phyloP scores from a whole-genome alignment of 73 alveolate genomes.

The Effrenium voratum region DNA sequence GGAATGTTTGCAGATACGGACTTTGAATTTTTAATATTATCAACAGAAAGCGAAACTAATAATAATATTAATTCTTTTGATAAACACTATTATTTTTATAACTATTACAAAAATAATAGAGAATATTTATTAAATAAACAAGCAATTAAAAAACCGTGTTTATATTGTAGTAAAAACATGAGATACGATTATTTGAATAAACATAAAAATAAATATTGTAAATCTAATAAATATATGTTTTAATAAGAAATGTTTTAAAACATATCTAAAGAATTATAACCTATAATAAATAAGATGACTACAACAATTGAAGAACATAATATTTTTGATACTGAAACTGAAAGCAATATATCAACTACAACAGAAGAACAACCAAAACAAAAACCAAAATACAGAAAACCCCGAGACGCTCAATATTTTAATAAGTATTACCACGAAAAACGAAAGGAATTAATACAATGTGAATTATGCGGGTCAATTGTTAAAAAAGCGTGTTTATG shows the following conservation, averaged over 20 bases:
- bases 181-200: neutral
- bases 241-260: too few species aligned
- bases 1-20: neutral
- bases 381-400: neutral
- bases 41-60: neutral
- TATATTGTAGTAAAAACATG: neutral
- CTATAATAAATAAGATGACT: neutral
- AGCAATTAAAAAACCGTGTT: slow-evolving; percentile 1
- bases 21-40: neutral
- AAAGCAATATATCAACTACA: neutral
- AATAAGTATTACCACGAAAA: neutral
- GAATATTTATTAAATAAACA: neutral
- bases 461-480: neutral
- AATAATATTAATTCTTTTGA: neutral
- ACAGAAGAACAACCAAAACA: neutral
- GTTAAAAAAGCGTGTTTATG: neutral
- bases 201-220: neutral
- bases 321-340: neutral
- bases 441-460: neutral
- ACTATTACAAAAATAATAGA: neutral
- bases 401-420: neutral
- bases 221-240: too few species aligned
- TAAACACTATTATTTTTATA: neutral
- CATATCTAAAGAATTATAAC: neutral
- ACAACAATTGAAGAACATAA: neutral